Conservation (phyloP, 306 rosid genomes). For the Vigna mungo region DNA sequence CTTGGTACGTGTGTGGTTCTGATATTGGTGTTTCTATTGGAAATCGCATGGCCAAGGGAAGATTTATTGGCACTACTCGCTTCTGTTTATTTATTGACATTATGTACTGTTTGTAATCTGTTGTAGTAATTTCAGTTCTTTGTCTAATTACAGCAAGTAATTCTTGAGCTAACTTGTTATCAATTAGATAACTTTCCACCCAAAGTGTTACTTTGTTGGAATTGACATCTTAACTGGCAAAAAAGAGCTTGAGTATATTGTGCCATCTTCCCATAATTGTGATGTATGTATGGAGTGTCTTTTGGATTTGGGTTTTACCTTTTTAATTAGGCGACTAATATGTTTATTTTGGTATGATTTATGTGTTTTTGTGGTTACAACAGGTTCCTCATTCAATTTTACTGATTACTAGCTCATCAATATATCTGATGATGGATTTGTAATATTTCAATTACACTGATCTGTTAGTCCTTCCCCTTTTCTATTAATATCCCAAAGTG, state of each 20-base stretch:
- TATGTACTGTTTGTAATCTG: no score
- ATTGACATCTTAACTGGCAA: conserved; percentile 93
- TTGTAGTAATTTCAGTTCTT: no score
- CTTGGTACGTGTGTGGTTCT: conserved; percentile 85
- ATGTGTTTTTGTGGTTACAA: conserved; percentile 17
- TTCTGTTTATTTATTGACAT: no score
- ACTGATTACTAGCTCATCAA: conserved; percentile 95
- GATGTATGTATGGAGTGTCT: conserved; percentile 62
- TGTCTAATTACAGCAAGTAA: no score
- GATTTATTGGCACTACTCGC: no score
- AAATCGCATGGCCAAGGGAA: conserved; percentile 74
- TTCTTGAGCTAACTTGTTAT: no score
- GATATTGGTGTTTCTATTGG: conserved; percentile 71
- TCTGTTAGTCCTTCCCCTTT: background rate
- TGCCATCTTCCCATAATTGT: conserved; percentile 96
- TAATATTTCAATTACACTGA: conserved; percentile 45
- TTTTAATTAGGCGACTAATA: background rate
- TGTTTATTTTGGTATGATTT: conserved; percentile 4
- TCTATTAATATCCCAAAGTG: background rate
- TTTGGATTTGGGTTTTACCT: conserved; percentile 16
- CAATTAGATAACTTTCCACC: conserved; percentile 43
- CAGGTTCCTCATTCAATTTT: conserved; percentile 96
- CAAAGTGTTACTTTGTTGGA: conserved; percentile 94
- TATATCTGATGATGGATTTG: conserved; percentile 98
- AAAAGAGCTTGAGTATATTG: conserved; percentile 96